Evolutionary conservation across 306 rosid species (phyloP).

Genomic region (Inga oerstediana): DNA sequence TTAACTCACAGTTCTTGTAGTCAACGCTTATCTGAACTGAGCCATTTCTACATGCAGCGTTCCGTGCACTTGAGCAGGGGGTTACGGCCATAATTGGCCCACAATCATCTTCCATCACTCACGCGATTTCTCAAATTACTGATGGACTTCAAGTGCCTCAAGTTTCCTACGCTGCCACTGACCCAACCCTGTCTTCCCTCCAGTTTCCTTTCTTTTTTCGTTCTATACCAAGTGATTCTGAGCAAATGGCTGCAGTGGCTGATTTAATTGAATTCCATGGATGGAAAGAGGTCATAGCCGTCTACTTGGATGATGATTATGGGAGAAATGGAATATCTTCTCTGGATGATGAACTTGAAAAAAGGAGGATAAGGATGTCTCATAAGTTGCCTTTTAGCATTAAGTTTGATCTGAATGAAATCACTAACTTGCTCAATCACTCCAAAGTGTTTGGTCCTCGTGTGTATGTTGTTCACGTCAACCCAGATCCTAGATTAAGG

Average conservation of each 20-base stretch:
- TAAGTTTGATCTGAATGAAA: constrained; percentile 49
- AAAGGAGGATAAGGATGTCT: constrained; percentile 53
- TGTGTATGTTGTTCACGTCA: constrained; percentile 80
- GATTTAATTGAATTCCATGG: constrained; percentile 63
- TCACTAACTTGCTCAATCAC: constrained; percentile 59
- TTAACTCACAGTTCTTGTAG: constrained; percentile 32
- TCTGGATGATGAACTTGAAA: constrained; percentile 72
- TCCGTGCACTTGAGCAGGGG: constrained; percentile 74
- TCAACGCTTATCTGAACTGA: constrained; percentile 32
- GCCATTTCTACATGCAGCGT: constrained; percentile 54
- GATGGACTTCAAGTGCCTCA: constrained; percentile 88
- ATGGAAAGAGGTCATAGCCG: constrained; percentile 83
- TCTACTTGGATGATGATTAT: constrained; percentile 78
- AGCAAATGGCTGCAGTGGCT: constrained; percentile 89
- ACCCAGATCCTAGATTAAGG: constrained; percentile 71
- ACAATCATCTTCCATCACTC: constrained; percentile 84
- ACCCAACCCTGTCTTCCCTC: constrained; percentile 86
- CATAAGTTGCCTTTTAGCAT: constrained; percentile 66
- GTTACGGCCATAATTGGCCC: constrained; percentile 84
- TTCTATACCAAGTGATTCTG: constrained; percentile 63
- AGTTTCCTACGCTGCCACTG: constrained; percentile 88
- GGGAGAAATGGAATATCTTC: constrained; percentile 87
- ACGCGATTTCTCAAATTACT: constrained; percentile 74
- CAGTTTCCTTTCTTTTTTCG: constrained; percentile 90
- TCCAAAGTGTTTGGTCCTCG: constrained; percentile 77